A percentile compares a stretch with the other conserved stretches of the same genome.
These are phyloP conservation scores for Aureobasidium vineae DNA, from an alignment of 2,329 filamentous ascomycete genomes.

Conservation along the genomic window DNA sequence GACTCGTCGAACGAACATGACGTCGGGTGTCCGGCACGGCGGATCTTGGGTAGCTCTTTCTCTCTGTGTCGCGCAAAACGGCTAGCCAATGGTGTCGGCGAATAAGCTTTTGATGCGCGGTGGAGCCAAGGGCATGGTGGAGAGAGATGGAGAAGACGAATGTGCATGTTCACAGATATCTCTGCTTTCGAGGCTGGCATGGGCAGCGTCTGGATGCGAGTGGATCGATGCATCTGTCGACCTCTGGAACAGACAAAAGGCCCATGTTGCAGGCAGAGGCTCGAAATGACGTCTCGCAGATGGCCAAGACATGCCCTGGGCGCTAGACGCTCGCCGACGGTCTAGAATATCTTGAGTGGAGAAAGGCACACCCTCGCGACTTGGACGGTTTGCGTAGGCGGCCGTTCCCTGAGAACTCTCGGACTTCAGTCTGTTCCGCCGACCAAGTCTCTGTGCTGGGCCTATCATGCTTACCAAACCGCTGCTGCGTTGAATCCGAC, in stretches of 20 bases:
- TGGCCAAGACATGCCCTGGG: neutral
- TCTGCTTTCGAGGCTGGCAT: neutral
- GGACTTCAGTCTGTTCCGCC: conserved; percentile 11
- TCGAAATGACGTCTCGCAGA: neutral
- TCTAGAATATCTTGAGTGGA: conserved; percentile 23
- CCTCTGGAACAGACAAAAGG: neutral
- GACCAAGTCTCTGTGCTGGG: conserved; percentile 5
- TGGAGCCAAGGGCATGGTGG: neutral
- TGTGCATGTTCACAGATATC: neutral
- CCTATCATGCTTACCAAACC: conserved; percentile 21
- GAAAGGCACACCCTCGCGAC: conserved; percentile 24
- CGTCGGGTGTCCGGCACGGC: conserved; percentile 19
- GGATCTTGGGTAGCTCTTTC: conserved; percentile 17
- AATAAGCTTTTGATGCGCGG: conserved; percentile 22
- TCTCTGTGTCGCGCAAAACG: conserved; percentile 22
- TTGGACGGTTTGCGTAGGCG: conserved; percentile 20
- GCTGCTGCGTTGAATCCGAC: neutral
- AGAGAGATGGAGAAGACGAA: conserved; percentile 7
- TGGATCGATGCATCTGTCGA: neutral
- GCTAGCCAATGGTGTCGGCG: conserved; percentile 4
- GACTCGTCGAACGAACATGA: neutral
- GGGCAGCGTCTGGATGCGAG: neutral
- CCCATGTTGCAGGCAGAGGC: neutral
- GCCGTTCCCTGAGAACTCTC: conserved; percentile 22
- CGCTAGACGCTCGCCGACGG: conserved; percentile 13